Base-by-base conservation (phyloP, 1,139 yeast species). In the Candida glucosophila region DNA sequence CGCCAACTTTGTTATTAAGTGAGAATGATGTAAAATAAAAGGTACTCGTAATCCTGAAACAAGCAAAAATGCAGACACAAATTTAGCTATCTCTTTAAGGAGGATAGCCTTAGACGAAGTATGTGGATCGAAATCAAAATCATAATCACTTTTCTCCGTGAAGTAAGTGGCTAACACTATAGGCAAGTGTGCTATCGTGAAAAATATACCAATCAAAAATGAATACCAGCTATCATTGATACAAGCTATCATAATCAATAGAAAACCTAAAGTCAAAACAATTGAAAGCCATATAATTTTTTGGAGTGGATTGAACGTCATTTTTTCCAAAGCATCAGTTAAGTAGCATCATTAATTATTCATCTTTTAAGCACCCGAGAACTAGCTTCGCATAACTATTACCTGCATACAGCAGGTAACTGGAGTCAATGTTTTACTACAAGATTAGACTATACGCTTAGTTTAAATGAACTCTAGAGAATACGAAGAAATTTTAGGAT, bases 221-320 rank as follows among this genome's bases (percentile, higher is more conserved):
- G 94, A 92, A 37, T 71, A 63, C 93, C 93, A 82, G 48, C 78
- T 80, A 27, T 80, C 79, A 45, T 66, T 76, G 12, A 80, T 60
- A 14, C 88, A 82, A 10, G 92, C 83, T 12, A 82, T 63, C n/a
- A 82, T 76, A 25, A 81, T 77, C 31, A 81, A 59, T 23, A 83
- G 67, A 40, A 82, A 82, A 8, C 95, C 94, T 47, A 77, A 61
- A 1, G 93, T 81, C 23, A 82, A 63, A 20, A 81, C 74, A 22
- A 79, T 63, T 12, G 92, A 76, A 19, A 83, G 71, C 2, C 77
- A 75, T 20, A 82, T 80, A 47, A 82, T 80, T 43, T 75, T 76
- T 37, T 77, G 74, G 31, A 82, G 58, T 9, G 92, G 92, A 39
- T 76, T 77, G 12, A 31, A 31, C 24, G 40, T 46, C 35, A 51